Evolutionary conservation across 2,329 filamentous ascomycete genomes (phyloP), one percentile per base, ranked within the genome.

Genomic region (Alternaria brassicicola): DNA sequence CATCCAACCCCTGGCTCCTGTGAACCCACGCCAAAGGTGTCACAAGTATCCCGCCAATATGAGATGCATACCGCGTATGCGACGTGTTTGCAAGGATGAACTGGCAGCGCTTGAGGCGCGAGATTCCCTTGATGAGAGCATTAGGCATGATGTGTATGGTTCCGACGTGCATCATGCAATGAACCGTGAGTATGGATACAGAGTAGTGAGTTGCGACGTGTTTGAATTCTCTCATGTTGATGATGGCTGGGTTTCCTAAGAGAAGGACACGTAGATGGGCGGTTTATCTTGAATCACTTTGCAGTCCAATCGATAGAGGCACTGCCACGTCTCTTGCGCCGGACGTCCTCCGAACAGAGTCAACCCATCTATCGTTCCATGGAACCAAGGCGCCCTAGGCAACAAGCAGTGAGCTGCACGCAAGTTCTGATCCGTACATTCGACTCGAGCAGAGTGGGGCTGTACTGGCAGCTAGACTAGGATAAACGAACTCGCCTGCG

Each of bases 401-500:
- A 38, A 15, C 13, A 31, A 35, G 45, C 23, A 48, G 43, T 46
- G 33, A n/a, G 26, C 15, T 54, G 36, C 19, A 23, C n/a, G 35
- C 15, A 39, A 21, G 15, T 38, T 47, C 19, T 41, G 35, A 46
- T 55, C 17, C 38, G 31, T 45, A 21, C 41, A 45, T 43, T 28
- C 39, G 41, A 57, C 19, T 50, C 33, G 41, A n/a, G 30, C 12
- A 26, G 41, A 41, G 54, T 52, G 54, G 48, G 48, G 54, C 43
- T 15, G 52, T 21, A 38, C 26, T 55, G 52, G n/a, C 19, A 38
- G 26, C 52, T 55, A 55, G 33, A 17, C 36, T 6, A 31, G 19
- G 43, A 23, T 36, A 30, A 38, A 48, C 26, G 26, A 13, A 23
- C 43, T 50, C 43, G 51, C 43, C 43, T 55, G 47, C 50, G 55